phyloP scores from a whole-genome alignment of 345 rosid species.

The Eucalyptus cladocalyx region DNA sequence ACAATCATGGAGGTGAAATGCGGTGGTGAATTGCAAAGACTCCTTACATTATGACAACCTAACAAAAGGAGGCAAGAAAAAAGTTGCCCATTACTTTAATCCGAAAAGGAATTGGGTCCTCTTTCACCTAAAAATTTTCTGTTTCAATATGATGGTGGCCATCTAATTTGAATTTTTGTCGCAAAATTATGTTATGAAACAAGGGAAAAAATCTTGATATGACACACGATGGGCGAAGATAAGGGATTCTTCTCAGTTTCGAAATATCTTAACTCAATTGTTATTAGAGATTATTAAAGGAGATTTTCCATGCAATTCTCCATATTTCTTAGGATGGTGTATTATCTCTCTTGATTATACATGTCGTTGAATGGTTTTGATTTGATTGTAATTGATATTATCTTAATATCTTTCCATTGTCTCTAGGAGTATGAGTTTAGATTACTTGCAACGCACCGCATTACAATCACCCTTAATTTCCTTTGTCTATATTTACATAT shows the following conservation, averaged over 20 bases:
- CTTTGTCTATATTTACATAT: neutral
- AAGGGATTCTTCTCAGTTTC: neutral
- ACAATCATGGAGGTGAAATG: neutral
- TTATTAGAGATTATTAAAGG: neutral
- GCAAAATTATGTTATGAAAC: neutral
- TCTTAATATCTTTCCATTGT: neutral
- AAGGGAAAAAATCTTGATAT: neutral
- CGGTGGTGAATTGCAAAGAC: neutral
- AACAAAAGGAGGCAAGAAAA: neutral
- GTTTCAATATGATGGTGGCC: neutral
- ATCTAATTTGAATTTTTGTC: neutral
- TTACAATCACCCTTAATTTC: neutral
- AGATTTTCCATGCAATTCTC: neutral
- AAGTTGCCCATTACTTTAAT: neutral
- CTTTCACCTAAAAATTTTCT: neutral
- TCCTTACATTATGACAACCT: neutral
- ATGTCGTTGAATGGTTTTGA: neutral
- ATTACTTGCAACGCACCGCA: neutral
- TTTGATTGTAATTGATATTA: neutral
- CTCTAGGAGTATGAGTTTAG: neutral
- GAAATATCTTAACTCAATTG: neutral
- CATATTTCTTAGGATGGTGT: neutral
- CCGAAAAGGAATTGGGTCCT: neutral
- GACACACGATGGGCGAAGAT: neutral
- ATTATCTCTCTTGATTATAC: neutral